phyloP scores from a whole-genome alignment of 768 basidiomycete genomes.

The Gyrodon lividus region DNA sequence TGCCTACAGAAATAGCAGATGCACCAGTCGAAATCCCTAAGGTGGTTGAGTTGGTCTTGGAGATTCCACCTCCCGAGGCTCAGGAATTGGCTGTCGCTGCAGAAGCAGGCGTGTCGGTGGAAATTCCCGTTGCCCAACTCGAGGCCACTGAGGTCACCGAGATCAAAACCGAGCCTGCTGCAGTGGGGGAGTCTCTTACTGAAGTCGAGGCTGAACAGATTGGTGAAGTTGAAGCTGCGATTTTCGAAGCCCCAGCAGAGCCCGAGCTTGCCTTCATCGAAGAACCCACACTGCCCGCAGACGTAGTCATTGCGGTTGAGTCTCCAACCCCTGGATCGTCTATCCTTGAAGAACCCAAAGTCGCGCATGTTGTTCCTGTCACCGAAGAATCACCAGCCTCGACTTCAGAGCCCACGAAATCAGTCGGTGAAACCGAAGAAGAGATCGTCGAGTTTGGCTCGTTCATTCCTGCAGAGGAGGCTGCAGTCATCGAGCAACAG shows the following conservation, averaged over 20 bases:
- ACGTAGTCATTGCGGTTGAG: slow-evolving; percentile 1
- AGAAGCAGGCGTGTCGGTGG: too few relatives aligned
- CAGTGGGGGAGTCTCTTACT: background rate
- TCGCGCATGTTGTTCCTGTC: background rate
- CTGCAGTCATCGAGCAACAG: background rate
- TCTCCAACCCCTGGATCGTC: slow-evolving; percentile 1
- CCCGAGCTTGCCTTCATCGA: background rate
- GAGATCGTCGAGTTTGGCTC: background rate
- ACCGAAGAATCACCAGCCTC: background rate
- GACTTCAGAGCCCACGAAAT: background rate
- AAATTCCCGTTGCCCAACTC: too few relatives aligned
- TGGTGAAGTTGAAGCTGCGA: background rate
- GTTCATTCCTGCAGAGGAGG: background rate
- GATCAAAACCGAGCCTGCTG: too few relatives aligned
- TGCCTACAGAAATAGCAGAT: background rate
- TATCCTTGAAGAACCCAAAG: slow-evolving; percentile 3
- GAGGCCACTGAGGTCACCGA: too few relatives aligned
- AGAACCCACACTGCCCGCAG: background rate
- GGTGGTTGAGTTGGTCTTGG: background rate
- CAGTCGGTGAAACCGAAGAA: too few relatives aligned
- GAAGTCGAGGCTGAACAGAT: background rate
- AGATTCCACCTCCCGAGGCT: background rate
- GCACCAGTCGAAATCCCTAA: background rate
- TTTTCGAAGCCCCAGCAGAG: too few relatives aligned
- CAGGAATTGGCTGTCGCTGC: background rate